Evolutionary conservation across 192 early-diverging fungal genomes (phyloP).

Genomic region (Mortierella claussenii): DNA sequence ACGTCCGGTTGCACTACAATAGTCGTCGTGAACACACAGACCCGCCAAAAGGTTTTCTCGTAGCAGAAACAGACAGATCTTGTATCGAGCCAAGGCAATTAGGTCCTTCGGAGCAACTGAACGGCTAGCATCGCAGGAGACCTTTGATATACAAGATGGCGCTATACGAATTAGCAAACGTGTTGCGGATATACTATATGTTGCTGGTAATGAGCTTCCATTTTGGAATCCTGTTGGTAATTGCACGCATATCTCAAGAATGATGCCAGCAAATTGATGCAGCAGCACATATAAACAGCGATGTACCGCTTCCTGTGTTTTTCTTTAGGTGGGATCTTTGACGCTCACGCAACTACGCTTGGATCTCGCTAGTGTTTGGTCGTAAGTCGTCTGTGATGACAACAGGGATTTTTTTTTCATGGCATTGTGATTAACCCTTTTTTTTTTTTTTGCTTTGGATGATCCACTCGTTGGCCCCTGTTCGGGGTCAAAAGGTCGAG

Average conservation of each 20-base stretch:
- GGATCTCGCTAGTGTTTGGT: background rate
- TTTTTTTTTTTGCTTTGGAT: no score
- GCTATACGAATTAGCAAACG: constrained; percentile 34
- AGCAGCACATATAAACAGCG: no score
- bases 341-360: constrained; percentile 7
- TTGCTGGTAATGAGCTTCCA: constrained; percentile 57
- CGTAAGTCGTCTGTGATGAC: background rate
- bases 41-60: no score
- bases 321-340: constrained; percentile 11
- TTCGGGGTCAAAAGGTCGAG: background rate
- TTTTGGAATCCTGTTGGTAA: constrained; percentile 32
- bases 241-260: no score
- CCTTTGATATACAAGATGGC: constrained; percentile 7
- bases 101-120: background rate
- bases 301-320: background rate
- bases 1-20: background rate
- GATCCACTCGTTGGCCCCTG: no score
- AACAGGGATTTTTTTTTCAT: no score
- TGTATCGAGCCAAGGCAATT: no score
- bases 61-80: no score
- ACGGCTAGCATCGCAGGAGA: background rate
- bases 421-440: no score
- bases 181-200: constrained; percentile 49
- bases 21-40: background rate
- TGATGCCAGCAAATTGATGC: no score